Evolutionary conservation across 345 rosid genomes (phyloP).

Genomic region (Acer campestre): DNA sequence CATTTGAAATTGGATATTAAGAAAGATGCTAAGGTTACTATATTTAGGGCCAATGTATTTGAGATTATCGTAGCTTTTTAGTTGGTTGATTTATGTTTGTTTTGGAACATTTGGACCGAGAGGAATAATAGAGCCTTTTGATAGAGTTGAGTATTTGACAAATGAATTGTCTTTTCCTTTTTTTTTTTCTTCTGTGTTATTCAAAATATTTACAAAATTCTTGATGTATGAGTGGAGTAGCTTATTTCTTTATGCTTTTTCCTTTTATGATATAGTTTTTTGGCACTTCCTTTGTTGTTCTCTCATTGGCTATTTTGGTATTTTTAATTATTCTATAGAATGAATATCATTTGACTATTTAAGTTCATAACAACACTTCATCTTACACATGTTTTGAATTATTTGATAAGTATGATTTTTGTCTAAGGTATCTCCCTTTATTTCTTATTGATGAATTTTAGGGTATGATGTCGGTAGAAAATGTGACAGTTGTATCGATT

Average conservation of each 20-base stretch:
- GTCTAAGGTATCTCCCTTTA: conserved; percentile 16
- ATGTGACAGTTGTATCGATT: conserved; percentile 70
- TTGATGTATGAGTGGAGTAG: not conserved
- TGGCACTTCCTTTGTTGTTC: too few relatives aligned
- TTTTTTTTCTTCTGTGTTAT: not conserved
- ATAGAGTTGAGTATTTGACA: not conserved
- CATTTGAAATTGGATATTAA: conserved; percentile 86
- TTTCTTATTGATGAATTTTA: conserved; percentile 32
- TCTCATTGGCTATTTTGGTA: not conserved
- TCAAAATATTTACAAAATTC: not conserved
- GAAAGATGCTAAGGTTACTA: conserved; percentile 82
- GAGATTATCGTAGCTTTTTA: not conserved
- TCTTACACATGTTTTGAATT: not conserved
- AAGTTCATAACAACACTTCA: not conserved
- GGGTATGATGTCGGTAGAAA: conserved; percentile 95
- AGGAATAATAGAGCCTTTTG: not conserved
- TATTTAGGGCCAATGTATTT: not conserved
- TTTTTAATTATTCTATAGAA: too few relatives aligned
- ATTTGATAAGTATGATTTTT: not conserved
- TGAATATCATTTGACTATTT: not conserved
- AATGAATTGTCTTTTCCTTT: not conserved
- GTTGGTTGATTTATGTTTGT: not conserved
- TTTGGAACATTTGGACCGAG: not conserved
- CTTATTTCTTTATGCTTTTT: not conserved
- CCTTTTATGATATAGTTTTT: not conserved